Evolutionary conservation across 2,329 filamentous ascomycete genomes (phyloP), one percentile per base, ranked within the genome.

Genomic region (Colletotrichum caudatum): DNA sequence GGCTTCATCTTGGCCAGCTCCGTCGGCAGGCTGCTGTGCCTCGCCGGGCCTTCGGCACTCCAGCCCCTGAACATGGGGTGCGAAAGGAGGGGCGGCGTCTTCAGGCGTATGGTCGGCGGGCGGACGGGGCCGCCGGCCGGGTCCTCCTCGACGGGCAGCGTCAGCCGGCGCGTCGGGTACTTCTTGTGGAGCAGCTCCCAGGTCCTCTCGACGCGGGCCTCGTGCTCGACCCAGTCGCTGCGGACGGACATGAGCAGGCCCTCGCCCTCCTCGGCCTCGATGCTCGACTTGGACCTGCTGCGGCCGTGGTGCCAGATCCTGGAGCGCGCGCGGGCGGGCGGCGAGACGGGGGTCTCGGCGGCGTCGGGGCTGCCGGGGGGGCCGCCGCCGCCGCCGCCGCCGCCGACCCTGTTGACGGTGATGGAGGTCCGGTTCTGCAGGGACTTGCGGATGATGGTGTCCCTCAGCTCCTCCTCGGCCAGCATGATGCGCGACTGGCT

Each of bases 51-150:
- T 3, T 72, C 69, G 1, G 44, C 54, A 7, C 51, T 69, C 69
- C 69, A 72, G 3, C 69, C 69, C 14, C 69, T 60, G n/a, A 72
- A 72, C 65, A 72, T 72, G 2, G 69, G 69, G 23, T 72, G 69
- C 53, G 69, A 72, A n/a, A 72, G 59, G 46, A 72, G 48, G 1
- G 69, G 69, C 48, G 69, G 69, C 48, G 69, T 72, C 26, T 72
- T 72, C 1, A 72, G 16, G 14, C 69, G 58, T 16, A 72, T 72
- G 18, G 69, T 72, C 20, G 69, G 69, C 54, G 69, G 69, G 8
- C 69, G 65, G 9, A 64, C 33, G 41, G 54, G 69, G 3, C 66
- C 69, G 26, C 60, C 69, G 1, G 37, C 69, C 2, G 37, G 35
- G 12, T 69, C 65, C 12, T 69, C 69, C 20, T 69, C 65, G 0